Evolutionary conservation across 2,329 filamentous ascomycete genomes (phyloP), one percentile per base, ranked within the genome.

Genomic region (Diatrype stigma): DNA sequence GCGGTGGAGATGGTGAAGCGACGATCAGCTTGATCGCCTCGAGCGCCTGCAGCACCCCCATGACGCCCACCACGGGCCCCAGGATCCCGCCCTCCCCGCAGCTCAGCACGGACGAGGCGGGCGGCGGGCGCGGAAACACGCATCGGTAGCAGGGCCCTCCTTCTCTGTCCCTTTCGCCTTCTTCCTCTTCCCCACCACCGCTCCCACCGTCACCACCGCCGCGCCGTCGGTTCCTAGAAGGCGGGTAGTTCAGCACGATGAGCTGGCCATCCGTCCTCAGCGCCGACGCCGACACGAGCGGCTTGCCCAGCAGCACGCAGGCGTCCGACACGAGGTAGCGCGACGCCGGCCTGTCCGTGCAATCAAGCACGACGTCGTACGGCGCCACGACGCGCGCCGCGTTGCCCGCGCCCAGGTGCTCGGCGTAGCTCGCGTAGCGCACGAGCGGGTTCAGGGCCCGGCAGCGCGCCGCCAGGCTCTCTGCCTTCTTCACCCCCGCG

Each of bases 61-160:
- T 96, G 0, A 85, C 79, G 0, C 94, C 94, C 0, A 99, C 94
- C 0, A 96, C 91, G 0, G 94, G 92, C 0, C 94, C 94, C 1
- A 99, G 63, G 8, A 99, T 91, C 0, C 94, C 94, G 10, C 92
- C 93, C 66, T 99, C 94, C 38, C 92, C 90, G 63, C 94, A 99
- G 53, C 86, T 90, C 1, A 90, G 78, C 1, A 96, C 86, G 51
- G 83, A 90, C 40, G 89, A 88, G 0, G 89, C 82, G 0, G 93
- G 91, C 0, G 94, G 92, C 0, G 94, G 92, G 35, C 80, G 86
- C 0, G 91, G 92, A 60, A 96, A 99, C 12, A 97, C 81, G 64
- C 94, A 99, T 40, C 94, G 81, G 70, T 99, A 99, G 69, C 94
- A 99, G 0, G 93, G 92, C 0, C 91, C 89, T 0, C 87, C 86